phyloP scores from a whole-genome alignment of 441 rosid genomes.

The Pelargonium cotyledonis region DNA sequence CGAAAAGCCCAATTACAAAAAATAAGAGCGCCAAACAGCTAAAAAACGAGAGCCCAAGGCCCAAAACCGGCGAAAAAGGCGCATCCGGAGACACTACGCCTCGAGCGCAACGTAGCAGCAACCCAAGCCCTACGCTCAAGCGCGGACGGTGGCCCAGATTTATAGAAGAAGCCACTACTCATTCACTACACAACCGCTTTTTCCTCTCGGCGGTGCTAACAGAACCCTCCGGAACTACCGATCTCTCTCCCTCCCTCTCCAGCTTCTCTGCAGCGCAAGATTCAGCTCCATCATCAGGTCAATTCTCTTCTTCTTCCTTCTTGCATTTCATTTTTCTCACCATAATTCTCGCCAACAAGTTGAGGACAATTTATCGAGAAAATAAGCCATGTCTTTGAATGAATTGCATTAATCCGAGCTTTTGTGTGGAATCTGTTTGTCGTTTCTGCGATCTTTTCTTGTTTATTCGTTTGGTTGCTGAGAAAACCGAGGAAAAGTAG shows the following conservation, averaged over 20 bases:
- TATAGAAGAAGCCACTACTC: constrained; percentile 3
- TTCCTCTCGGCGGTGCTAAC: constrained; percentile 5
- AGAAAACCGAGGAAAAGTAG: constrained; percentile 5
- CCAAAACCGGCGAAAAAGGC: too few relatives aligned
- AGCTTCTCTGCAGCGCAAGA: not conserved
- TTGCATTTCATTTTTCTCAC: not conserved
- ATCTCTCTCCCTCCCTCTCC: constrained; percentile 1
- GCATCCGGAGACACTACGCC: too few relatives aligned
- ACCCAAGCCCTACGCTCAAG: too few relatives aligned
- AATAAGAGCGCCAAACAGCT: too few relatives aligned
- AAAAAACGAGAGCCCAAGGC: too few relatives aligned
- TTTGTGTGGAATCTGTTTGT: not conserved
- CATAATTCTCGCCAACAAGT: not conserved
- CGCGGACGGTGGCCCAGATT: constrained; percentile 11
- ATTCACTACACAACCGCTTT: constrained; percentile 3
- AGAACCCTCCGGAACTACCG: not conserved
- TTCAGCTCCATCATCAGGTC: constrained; percentile 3
- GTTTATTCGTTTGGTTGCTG: constrained; percentile 17
- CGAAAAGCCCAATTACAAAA: too few relatives aligned
- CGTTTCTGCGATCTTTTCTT: not conserved
- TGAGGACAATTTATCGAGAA: not conserved
- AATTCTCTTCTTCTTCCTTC: not conserved
- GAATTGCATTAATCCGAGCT: constrained; percentile 4
- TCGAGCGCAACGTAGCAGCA: too few relatives aligned
- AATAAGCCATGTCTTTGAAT: not conserved